Conservation (phyloP, 2,329 filamentous ascomycete species). For the Gremmenia infestans region DNA sequence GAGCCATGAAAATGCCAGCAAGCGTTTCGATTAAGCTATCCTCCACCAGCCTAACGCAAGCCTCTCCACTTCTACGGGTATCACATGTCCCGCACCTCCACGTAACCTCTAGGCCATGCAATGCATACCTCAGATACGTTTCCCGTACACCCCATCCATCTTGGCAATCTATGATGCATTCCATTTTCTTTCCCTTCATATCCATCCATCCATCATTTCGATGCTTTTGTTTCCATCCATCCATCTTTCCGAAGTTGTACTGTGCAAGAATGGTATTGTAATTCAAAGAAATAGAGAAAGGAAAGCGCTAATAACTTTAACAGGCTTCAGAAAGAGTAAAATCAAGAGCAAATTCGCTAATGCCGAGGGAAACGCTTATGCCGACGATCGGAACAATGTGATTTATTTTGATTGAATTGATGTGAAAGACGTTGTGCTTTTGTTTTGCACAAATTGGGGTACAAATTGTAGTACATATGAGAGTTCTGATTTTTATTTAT, state of each 20-base stretch:
- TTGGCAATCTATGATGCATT: slow-evolving; percentile 9
- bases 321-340: slow-evolving; percentile 16
- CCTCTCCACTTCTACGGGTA: not conserved
- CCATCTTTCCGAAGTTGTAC: not conserved
- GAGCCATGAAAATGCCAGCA: no score
- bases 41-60: not conserved
- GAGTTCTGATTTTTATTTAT: slow-evolving; percentile 6
- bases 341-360: slow-evolving; percentile 9
- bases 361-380: slow-evolving; percentile 23
- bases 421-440: slow-evolving; percentile 4
- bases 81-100: no score
- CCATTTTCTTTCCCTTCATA: not conserved
- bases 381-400: slow-evolving; percentile 14
- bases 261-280: slow-evolving; percentile 21
- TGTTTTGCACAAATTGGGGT: slow-evolving; percentile 14
- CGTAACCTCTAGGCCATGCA: no score
- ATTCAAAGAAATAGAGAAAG: slow-evolving; percentile 12
- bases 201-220: not conserved
- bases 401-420: slow-evolving; percentile 13
- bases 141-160: not conserved
- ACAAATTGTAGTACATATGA: slow-evolving; percentile 30
- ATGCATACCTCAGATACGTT: not conserved
- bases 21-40: not conserved
- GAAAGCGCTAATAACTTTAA: slow-evolving; percentile 25
- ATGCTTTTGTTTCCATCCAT: not conserved